Evolutionary conservation across 2,329 filamentous ascomycete genomes (phyloP).

Genomic region (Calonectria crousiana): DNA sequence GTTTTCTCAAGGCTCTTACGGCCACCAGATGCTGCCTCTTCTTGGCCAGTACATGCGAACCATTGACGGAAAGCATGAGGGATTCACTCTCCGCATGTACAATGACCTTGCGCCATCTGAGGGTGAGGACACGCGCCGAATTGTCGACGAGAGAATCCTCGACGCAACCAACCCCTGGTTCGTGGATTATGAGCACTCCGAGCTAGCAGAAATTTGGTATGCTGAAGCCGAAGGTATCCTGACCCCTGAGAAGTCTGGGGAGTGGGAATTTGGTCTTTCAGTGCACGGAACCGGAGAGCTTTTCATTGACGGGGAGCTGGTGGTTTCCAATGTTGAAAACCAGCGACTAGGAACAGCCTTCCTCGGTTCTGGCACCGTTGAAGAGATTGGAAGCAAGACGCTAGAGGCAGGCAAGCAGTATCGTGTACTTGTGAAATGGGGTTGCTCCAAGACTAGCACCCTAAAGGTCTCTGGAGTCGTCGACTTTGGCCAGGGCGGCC

Average conservation of each 20-base stretch:
- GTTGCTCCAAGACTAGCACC: slow-evolving; percentile 21
- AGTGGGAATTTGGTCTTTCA: slow-evolving; percentile 49
- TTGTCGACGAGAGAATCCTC: slow-evolving; percentile 38
- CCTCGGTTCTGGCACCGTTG: slow-evolving; percentile 49
- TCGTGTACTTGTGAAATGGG: slow-evolving; percentile 28
- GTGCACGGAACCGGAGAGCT: slow-evolving; percentile 49
- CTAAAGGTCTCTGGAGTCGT: slow-evolving; percentile 29
- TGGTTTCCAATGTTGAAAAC: slow-evolving; percentile 45
- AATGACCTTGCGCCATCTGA: slow-evolving; percentile 29
- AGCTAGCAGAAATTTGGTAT: slow-evolving; percentile 39
- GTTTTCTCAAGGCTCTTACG: slow-evolving; percentile 45
- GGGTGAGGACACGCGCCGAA: neutral
- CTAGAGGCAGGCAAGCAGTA: slow-evolving; percentile 30
- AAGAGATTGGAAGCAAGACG: slow-evolving; percentile 40
- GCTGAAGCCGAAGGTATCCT: slow-evolving; percentile 40
- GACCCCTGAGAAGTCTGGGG: slow-evolving; percentile 33
- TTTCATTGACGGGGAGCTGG: slow-evolving; percentile 47
- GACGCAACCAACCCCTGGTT: slow-evolving; percentile 42
- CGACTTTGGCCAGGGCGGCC: slow-evolving; percentile 29
- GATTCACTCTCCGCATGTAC: slow-evolving; percentile 44
- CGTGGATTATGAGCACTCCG: slow-evolving; percentile 42
- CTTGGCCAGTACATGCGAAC: slow-evolving; percentile 41
- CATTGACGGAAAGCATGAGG: slow-evolving; percentile 32
- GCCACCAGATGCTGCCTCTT: slow-evolving; percentile 49
- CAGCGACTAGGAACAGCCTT: slow-evolving; percentile 50